Conservation (phyloP, 352 stramenopile genomes). For the Vaucheria bursata region DNA sequence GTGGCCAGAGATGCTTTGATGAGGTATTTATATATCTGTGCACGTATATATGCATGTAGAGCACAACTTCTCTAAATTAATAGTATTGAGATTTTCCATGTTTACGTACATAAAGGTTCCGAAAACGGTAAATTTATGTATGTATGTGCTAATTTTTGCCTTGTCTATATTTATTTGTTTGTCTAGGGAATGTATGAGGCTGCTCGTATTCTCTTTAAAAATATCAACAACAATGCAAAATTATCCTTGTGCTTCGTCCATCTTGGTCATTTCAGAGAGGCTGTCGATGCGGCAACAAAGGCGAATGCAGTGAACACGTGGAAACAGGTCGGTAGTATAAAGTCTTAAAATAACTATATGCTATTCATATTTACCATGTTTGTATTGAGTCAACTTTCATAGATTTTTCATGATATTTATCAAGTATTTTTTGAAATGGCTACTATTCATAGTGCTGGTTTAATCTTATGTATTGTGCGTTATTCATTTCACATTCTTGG, state of each 20-base stretch:
- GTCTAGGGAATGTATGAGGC: constrained; percentile 87
- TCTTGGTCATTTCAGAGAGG: constrained; percentile 96
- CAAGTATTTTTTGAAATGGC: background rate
- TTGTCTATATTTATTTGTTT: background rate
- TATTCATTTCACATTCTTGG: background rate
- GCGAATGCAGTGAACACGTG: constrained; percentile 98
- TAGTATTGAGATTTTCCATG: background rate
- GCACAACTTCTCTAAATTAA: background rate
- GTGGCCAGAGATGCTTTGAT: constrained; percentile 44
- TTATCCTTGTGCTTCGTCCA: constrained; percentile 98
- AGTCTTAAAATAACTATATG: background rate
- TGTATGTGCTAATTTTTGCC: background rate
- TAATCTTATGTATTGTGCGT: background rate
- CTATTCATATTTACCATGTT: background rate
- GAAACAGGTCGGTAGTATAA: constrained; percentile 94
- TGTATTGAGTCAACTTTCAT: background rate
- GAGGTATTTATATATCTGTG: constrained; percentile 16
- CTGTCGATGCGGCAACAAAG: constrained; percentile 95
- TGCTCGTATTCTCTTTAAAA: constrained; percentile 96
- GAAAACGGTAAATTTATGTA: background rate
- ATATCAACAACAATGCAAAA: constrained; percentile 99
- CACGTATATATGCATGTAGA: background rate
- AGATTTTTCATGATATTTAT: background rate
- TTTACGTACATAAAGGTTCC: background rate
- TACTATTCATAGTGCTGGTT: background rate